Conservation (phyloP, 2,329 filamentous ascomycete genomes). For the Exophiala viscosa region DNA sequence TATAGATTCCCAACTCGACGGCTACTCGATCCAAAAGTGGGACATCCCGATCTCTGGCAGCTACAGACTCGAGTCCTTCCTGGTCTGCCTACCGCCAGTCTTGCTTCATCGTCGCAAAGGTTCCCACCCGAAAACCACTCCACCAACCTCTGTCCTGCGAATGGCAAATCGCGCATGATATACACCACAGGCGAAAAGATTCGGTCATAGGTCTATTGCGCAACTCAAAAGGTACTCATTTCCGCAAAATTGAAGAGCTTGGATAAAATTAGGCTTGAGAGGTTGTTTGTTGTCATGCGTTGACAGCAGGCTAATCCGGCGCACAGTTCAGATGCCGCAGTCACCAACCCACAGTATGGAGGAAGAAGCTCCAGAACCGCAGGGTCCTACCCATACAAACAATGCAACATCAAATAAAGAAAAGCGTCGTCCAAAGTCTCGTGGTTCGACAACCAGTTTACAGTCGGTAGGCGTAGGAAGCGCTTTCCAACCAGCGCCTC, state of each 20-base stretch:
- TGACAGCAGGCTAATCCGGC: conserved; percentile 17
- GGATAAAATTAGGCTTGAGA: conserved; percentile 4
- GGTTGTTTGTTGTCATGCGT: conserved; percentile 18
- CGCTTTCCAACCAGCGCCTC: conserved; percentile 30
- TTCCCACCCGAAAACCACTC: background rate
- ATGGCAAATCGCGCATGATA: conserved; percentile 14
- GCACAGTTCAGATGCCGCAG: conserved; percentile 24
- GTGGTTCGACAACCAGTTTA: conserved; percentile 46
- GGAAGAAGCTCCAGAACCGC: conserved; percentile 16
- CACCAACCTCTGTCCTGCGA: conserved; percentile 1
- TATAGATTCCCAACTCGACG: no score
- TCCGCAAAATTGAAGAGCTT: conserved; percentile 15
- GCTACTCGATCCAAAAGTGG: no score
- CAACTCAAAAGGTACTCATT: conserved; percentile 10
- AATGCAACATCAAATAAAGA: conserved; percentile 19
- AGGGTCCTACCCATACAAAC: conserved; percentile 14
- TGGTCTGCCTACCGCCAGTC: no score
- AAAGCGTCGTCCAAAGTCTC: conserved; percentile 41
- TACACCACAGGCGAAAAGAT: background rate
- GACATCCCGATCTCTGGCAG: no score
- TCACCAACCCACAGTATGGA: conserved; percentile 19
- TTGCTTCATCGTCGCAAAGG: conserved; percentile 25
- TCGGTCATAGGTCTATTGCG: background rate
- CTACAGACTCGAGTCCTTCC: no score
- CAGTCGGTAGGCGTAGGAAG: conserved; percentile 39